Evolutionary conservation across 352 stramenopile species (phyloP).

Genomic region (Globisporangium yorkense): DNA sequence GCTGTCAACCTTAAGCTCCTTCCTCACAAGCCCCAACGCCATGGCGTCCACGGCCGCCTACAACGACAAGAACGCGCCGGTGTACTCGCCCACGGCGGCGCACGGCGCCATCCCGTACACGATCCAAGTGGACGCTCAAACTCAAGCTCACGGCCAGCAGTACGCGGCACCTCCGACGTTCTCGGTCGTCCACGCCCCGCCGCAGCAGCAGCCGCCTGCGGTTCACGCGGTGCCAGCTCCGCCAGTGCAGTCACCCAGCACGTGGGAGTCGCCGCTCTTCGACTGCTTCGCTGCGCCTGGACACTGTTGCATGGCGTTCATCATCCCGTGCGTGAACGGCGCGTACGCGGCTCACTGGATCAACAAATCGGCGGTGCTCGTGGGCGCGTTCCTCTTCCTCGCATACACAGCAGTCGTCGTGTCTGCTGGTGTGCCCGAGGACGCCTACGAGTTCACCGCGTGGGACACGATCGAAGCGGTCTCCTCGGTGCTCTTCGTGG

Average conservation of each 20-base stretch:
- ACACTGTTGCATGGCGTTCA: neutral
- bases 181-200: neutral
- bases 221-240: neutral
- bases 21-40: too few species aligned
- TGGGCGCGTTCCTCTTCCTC: neutral
- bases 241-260: neutral
- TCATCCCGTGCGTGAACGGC: neutral
- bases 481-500: neutral
- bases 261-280: neutral
- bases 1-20: neutral
- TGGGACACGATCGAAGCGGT: neutral
- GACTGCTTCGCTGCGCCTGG: neutral
- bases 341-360: neutral
- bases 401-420: neutral
- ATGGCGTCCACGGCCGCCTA: constrained; percentile 3
- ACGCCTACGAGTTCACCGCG: neutral
- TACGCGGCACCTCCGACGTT: neutral
- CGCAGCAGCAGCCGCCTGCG: neutral
- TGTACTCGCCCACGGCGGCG: constrained; percentile 2
- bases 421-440: neutral
- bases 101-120: neutral
- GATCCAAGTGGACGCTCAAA: constrained; percentile 2
- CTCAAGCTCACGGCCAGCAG: too few species aligned
- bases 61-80: constrained; percentile 7
- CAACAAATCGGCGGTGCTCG: neutral